These are phyloP conservation scores for Cladorrhinum samala DNA, from an alignment of 495 filamentous ascomycete genomes.

Conservation along the genomic window DNA sequence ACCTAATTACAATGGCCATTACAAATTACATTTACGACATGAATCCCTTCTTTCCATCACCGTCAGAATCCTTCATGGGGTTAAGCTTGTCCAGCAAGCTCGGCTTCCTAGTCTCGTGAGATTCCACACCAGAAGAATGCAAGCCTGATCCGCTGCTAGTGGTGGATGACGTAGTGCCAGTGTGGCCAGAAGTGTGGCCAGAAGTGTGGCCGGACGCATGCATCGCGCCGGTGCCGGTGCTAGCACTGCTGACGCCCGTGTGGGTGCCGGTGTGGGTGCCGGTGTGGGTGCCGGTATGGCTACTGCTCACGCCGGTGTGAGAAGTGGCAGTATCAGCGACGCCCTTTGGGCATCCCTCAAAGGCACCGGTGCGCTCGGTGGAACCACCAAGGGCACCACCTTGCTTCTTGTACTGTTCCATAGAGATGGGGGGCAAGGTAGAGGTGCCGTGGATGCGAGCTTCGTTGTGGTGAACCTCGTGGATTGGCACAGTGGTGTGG, in stretches of 20 bases:
- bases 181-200: too few species aligned
- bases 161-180: not conserved
- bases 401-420: constrained; percentile 53
- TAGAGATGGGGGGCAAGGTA: constrained; percentile 52
- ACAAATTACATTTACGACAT: not conserved
- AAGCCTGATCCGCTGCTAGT: not conserved
- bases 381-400: constrained; percentile 51
- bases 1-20: too few species aligned
- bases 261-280: too few species aligned
- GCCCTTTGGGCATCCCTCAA: constrained; percentile 40
- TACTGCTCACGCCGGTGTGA: not conserved
- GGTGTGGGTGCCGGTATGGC: not conserved
- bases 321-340: not conserved
- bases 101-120: constrained; percentile 18
- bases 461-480: constrained; percentile 58
- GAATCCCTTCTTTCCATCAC: constrained; percentile 3
- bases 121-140: not conserved
- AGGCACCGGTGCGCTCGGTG: constrained; percentile 48
- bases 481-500: constrained; percentile 61
- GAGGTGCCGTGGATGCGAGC: constrained; percentile 54
- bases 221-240: too few species aligned
- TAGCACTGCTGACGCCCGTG: too few species aligned
- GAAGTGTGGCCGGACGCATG: too few species aligned
- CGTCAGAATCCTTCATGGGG: constrained; percentile 29
- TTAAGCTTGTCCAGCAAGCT: constrained; percentile 43